These are phyloP conservation scores for Limnanthes douglasii DNA, from an alignment of 345 rosid species.

Conservation along the genomic window DNA sequence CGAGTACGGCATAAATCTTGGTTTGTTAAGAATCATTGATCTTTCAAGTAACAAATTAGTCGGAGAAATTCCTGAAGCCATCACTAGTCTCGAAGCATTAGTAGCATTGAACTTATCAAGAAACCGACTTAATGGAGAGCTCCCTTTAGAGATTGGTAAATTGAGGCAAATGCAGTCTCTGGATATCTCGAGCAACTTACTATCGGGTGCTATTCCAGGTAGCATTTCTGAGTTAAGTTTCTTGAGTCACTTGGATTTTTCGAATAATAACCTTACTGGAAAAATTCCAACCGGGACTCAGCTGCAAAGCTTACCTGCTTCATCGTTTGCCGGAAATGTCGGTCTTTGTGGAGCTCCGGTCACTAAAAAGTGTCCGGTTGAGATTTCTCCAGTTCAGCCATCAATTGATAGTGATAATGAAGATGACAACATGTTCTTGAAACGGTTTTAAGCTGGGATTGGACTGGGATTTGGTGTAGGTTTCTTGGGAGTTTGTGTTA, in stretches of 20 bases:
- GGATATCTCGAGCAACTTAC: slow-evolving; percentile 25
- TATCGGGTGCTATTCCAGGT: slow-evolving; percentile 26
- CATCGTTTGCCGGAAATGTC: slow-evolving; percentile 20
- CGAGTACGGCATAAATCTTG: not conserved
- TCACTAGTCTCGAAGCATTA: slow-evolving; percentile 7
- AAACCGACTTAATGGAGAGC: slow-evolving; percentile 2
- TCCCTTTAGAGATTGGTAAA: slow-evolving; percentile 13
- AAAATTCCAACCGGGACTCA: slow-evolving; percentile 20
- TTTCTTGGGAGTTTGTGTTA: slow-evolving; percentile 5
- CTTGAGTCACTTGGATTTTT: slow-evolving; percentile 20
- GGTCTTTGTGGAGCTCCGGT: slow-evolving; percentile 31
- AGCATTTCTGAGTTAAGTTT: slow-evolving; percentile 21
- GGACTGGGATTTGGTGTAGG: slow-evolving; percentile 37
- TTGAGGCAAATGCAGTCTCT: slow-evolving; percentile 11
- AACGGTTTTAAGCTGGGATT: slow-evolving; percentile 29
- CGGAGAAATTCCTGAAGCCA: slow-evolving; percentile 16
- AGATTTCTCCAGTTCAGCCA: slow-evolving; percentile 3
- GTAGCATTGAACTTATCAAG: slow-evolving; percentile 8
- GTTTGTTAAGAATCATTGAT: not conserved
- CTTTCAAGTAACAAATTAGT: slow-evolving; percentile 12
- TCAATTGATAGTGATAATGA: slow-evolving; percentile 1
- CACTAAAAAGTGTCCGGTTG: slow-evolving; percentile 7
- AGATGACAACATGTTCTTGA: slow-evolving; percentile 12
- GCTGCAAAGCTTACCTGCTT: slow-evolving; percentile 16
- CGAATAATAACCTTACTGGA: slow-evolving; percentile 19